These are phyloP conservation scores for Sugiyamaella neomexicana DNA, from an alignment of 1,139 yeast genomes.

Conservation along the genomic window DNA sequence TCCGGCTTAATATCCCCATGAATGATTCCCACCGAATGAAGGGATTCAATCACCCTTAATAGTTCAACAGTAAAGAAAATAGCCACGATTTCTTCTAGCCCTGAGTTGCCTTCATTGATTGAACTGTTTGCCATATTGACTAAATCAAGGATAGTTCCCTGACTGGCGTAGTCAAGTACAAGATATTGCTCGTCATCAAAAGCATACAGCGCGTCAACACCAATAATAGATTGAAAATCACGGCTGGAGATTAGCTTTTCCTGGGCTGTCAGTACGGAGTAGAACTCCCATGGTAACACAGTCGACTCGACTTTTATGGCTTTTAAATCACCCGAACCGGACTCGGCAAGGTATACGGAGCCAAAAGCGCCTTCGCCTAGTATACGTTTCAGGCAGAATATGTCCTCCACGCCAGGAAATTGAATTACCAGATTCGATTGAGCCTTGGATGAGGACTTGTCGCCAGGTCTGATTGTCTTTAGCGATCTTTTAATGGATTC, in stretches of 20 bases:
- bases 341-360: slow-evolving; percentile 71
- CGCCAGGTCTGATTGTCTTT: slow-evolving; percentile 15
- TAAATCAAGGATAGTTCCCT: slow-evolving; percentile 77
- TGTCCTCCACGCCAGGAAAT: slow-evolving; percentile 24
- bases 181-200: slow-evolving; percentile 76
- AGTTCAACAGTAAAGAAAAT: slow-evolving; percentile 66
- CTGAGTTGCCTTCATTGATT: slow-evolving; percentile 33
- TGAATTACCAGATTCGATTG: slow-evolving; percentile 19
- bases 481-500: slow-evolving; percentile 19
- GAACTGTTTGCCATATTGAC: slow-evolving; percentile 46
- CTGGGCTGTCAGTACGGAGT: slow-evolving; percentile 47
- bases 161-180: slow-evolving; percentile 64
- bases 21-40: slow-evolving; percentile 66
- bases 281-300: slow-evolving; percentile 78
- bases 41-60: slow-evolving; percentile 56
- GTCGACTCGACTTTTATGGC: slow-evolving; percentile 79
- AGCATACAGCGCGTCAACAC: slow-evolving; percentile 54
- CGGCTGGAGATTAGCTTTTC: slow-evolving; percentile 34
- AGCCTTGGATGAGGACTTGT: slow-evolving; percentile 4
- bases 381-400: slow-evolving; percentile 44
- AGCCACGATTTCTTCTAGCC: slow-evolving; percentile 61
- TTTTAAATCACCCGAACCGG: slow-evolving; percentile 51
- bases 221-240: slow-evolving; percentile 48
- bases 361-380: slow-evolving; percentile 85
- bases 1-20: slow-evolving; percentile 90